Evolutionary conservation across 495 filamentous ascomycete species (phyloP).

Genomic region (Talaromyces stipitatus): DNA sequence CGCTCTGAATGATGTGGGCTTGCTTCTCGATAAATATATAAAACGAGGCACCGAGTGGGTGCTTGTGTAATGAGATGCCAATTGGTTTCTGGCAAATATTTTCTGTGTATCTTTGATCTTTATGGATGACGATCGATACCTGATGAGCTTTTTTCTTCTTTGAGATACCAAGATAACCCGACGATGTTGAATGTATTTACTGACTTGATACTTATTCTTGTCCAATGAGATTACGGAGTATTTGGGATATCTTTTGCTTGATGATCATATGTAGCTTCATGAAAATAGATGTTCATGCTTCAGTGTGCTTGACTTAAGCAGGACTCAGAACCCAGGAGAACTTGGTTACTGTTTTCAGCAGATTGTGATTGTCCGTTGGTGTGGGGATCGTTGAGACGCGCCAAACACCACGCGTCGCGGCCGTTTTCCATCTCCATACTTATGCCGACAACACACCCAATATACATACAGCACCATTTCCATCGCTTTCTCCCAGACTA

Average conservation of each 20-base stretch:
- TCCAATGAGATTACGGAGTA: not conserved
- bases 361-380: not conserved
- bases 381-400: not conserved
- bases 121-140: slow-evolving; percentile 12
- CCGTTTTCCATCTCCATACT: too few relatives aligned
- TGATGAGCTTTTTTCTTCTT: slow-evolving; percentile 16
- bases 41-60: slow-evolving; percentile 97
- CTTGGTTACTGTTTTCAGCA: not conserved
- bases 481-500: not conserved
- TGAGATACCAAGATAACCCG: slow-evolving; percentile 22
- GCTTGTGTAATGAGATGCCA: slow-evolving; percentile 37
- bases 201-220: not conserved
- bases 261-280: too few relatives aligned
- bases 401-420: not conserved
- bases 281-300: too few relatives aligned
- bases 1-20: slow-evolving; percentile 70
- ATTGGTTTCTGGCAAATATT: slow-evolving; percentile 4
- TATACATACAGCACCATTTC: too few relatives aligned
- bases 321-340: too few relatives aligned
- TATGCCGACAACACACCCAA: too few relatives aligned
- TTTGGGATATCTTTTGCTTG: too few relatives aligned
- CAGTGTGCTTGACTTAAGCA: too few relatives aligned
- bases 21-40: slow-evolving; percentile 94
- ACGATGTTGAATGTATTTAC: slow-evolving; percentile 3
- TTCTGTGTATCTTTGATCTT: slow-evolving; percentile 17